Base-by-base conservation (phyloP, 2,329 filamentous ascomycete species). In the Alternaria sp. region DNA sequence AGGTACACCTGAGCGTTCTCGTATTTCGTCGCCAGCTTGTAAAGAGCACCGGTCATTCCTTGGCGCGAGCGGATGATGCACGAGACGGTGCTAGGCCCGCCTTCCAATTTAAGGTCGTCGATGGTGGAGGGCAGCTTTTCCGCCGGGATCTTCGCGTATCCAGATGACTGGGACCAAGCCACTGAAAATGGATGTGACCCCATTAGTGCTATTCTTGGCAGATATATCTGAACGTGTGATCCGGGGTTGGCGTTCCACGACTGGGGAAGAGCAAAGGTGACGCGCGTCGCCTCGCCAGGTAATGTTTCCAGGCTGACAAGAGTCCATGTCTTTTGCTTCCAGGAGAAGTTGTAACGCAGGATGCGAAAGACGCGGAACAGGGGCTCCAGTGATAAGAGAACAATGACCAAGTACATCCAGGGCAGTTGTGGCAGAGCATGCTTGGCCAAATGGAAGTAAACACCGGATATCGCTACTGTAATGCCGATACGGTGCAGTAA, bases 11-110 rank as follows among this genome's bases (percentile, higher is more conserved):
- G 80, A 23, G 78, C 80, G 9, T 76, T 75, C 4, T 81, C 79
- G 13, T 80, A 74, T 33, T 77, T 76, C 45, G 81, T 80, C 5
- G 90, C 91, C 55, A 82, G 85, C 68, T 90, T 81, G 80, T 86
- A 95, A 5, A 97, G 85, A 64, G 86, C 86, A 67, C 90, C 86
- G 1, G 93, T 97, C 80, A 96, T 88, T 28, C 93, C 93, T 0
- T 88, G 91, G 58, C 94, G 90, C 17, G 92, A 91, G 59, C 91
- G 91, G 68, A 97, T 88, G 68, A 97, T 82, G 67, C 96, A 90
- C 82, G 11, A 81, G 79, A 69, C 81, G 78, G 62, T 79, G 74
- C 8, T 78, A 61, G 28, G 73, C 71, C 58, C 81, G 70, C 10
- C 81, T 66, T 61, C 85, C 80, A 65, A 80, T 76, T 24, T 73